Conservation (phyloP, 2,329 filamentous ascomycete species). For the Colletotrichum brevisporum region DNA sequence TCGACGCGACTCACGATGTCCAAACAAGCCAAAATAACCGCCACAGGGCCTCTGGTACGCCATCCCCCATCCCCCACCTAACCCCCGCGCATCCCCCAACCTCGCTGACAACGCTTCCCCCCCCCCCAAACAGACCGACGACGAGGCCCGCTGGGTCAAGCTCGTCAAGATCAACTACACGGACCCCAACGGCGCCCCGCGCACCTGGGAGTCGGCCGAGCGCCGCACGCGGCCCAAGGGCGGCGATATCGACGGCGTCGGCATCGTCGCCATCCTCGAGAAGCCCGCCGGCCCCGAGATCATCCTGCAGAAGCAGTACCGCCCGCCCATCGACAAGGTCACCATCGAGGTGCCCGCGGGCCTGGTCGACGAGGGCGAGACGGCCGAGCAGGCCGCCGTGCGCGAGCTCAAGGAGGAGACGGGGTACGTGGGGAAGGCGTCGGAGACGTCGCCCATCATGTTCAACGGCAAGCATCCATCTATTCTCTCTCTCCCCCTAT, state of each 20-base stretch:
- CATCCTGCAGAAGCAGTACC: conserved; percentile 77
- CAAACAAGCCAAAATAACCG: conserved; percentile 53
- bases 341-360: conserved; percentile 77
- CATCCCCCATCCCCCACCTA: background rate
- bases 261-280: conserved; percentile 78
- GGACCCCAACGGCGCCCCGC: conserved; percentile 70
- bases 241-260: conserved; percentile 78
- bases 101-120: background rate
- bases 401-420: conserved; percentile 78
- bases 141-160: conserved; percentile 72
- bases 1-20: conserved; percentile 11
- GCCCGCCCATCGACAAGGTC: conserved; percentile 72
- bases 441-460: conserved; percentile 74
- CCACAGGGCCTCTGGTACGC: conserved; percentile 60
- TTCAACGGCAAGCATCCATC: conserved; percentile 64
- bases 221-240: conserved; percentile 75
- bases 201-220: conserved; percentile 81
- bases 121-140: conserved; percentile 55
- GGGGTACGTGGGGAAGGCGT: conserved; percentile 71
- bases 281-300: conserved; percentile 68
- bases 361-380: conserved; percentile 73
- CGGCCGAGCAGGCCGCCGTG: conserved; percentile 71
- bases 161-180: conserved; percentile 74
- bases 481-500: background rate
- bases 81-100: background rate